A percentile compares a stretch with the other conserved stretches of the same genome.
These are phyloP conservation scores for Iris macrosiphon DNA, from an alignment of 106 monocot genomes.

Conservation along the genomic window DNA sequence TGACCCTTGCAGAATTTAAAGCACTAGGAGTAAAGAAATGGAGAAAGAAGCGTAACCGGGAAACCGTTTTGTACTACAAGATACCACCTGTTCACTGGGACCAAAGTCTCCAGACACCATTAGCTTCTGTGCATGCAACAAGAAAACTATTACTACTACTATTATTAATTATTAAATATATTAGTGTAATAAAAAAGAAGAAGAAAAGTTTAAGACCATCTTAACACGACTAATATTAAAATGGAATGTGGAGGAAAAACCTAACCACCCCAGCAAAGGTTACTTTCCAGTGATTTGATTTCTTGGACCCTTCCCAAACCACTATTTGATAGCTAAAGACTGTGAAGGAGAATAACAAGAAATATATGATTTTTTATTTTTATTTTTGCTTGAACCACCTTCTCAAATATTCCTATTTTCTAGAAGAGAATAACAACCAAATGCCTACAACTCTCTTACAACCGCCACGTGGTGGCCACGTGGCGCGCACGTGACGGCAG, in stretches of 20 bases:
- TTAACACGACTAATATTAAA: not conserved
- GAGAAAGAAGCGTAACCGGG: constrained; percentile 3
- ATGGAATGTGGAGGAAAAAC: not conserved
- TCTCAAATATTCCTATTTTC: no score
- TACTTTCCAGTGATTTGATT: constrained; percentile 12
- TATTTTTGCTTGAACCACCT: no score
- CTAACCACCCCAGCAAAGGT: not conserved
- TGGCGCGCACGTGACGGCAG: no score
- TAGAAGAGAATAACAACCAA: no score
- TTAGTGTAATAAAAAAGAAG: constrained; percentile 3
- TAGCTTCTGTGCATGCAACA: constrained; percentile 12
- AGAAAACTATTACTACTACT: no score
- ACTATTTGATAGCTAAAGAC: not conserved
- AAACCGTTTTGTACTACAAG: not conserved
- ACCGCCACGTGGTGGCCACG: no score
- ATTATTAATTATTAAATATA: no score
- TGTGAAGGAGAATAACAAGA: not conserved
- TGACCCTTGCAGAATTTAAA: no score
- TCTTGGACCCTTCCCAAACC: not conserved
- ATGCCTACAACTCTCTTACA: no score
- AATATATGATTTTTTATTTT: no score
- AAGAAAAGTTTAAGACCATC: constrained; percentile 3
- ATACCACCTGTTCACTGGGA: constrained; percentile 6
- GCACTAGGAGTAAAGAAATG: constrained; percentile 1
- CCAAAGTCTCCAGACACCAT: no score